These are phyloP conservation scores for Hericium erinaceus DNA, from an alignment of 768 basidiomycete genomes.

Conservation along the genomic window DNA sequence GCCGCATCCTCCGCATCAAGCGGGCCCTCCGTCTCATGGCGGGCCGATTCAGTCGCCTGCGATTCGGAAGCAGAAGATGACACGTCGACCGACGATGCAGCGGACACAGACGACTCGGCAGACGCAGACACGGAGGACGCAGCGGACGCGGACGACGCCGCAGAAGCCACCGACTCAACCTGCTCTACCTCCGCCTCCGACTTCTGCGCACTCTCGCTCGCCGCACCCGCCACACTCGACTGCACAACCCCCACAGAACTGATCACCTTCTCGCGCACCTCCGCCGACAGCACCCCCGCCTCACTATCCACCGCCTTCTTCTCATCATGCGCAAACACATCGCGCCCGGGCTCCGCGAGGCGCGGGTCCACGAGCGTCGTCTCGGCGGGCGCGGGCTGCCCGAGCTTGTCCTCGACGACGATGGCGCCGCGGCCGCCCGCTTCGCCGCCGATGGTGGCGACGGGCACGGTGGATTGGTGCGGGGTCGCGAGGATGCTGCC, in stretches of 20 bases:
- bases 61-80: neutral
- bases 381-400: slow-evolving; percentile 10
- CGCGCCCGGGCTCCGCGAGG: slow-evolving; percentile 62
- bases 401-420: slow-evolving; percentile 38
- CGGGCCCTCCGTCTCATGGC: slow-evolving; percentile 17
- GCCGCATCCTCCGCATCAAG: slow-evolving; percentile 24
- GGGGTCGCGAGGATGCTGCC: slow-evolving; percentile 28
- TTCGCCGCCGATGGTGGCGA: slow-evolving; percentile 44
- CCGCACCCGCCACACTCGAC: neutral
- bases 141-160: neutral
- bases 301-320: slow-evolving; percentile 42
- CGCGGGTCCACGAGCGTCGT: slow-evolving; percentile 34
- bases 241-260: neutral
- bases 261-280: slow-evolving; percentile 4
- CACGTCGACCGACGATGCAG: neutral
- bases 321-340: slow-evolving; percentile 55
- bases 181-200: neutral
- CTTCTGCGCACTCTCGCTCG: neutral
- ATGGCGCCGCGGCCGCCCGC: slow-evolving; percentile 44
- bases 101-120: neutral
- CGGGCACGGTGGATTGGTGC: slow-evolving; percentile 25
- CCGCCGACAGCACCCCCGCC: neutral
- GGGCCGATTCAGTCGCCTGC: neutral
- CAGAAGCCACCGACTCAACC: neutral
- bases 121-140: neutral